These are phyloP conservation scores for Chalciporus sphaerocephalus DNA, from an alignment of 768 basidiomycete species.

Conservation along the genomic window DNA sequence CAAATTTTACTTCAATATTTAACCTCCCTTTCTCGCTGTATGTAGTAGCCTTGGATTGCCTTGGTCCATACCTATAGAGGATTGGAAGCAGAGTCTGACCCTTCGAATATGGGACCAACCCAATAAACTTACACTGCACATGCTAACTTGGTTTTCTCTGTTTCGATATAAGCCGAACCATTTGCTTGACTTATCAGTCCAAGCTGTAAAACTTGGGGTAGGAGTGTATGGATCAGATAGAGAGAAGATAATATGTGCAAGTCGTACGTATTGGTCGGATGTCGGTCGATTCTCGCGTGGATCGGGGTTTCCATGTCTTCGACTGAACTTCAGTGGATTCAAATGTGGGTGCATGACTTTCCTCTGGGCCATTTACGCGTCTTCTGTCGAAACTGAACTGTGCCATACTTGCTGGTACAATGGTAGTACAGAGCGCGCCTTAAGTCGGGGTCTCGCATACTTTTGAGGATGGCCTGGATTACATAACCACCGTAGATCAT, in stretches of 20 bases:
- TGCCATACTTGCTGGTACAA: conserved; percentile 13
- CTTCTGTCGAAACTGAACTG: conserved; percentile 77
- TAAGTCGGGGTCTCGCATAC: neutral
- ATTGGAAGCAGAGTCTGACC: conserved; percentile 3
- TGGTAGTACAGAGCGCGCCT: neutral
- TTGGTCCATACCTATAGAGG: conserved; percentile 66
- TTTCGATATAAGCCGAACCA: conserved; percentile 96
- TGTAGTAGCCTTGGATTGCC: conserved; percentile 71
- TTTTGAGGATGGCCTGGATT: conserved; percentile 11
- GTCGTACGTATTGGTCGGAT: conserved; percentile 84
- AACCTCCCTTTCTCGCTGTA: conserved; percentile 87
- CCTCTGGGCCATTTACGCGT: conserved; percentile 88
- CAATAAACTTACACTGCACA: conserved; percentile 79
- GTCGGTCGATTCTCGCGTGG: conserved; percentile 52
- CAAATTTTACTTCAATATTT: conserved; percentile 95
- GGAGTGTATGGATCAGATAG: conserved; percentile 7
- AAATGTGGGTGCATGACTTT: conserved; percentile 65
- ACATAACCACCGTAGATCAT: conserved; percentile 37
- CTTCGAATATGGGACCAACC: neutral
- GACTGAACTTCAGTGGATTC: conserved; percentile 32
- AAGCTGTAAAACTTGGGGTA: conserved; percentile 70
- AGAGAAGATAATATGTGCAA: neutral
- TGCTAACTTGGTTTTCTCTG: conserved; percentile 85
- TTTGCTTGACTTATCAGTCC: conserved; percentile 91
- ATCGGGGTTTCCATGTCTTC: conserved; percentile 33